Percentiles rank a stretch among this genome's conserved stretches.
Evolutionary conservation across 2,329 filamentous ascomycete genomes (phyloP).

Genomic region (Fulvia fulva): DNA sequence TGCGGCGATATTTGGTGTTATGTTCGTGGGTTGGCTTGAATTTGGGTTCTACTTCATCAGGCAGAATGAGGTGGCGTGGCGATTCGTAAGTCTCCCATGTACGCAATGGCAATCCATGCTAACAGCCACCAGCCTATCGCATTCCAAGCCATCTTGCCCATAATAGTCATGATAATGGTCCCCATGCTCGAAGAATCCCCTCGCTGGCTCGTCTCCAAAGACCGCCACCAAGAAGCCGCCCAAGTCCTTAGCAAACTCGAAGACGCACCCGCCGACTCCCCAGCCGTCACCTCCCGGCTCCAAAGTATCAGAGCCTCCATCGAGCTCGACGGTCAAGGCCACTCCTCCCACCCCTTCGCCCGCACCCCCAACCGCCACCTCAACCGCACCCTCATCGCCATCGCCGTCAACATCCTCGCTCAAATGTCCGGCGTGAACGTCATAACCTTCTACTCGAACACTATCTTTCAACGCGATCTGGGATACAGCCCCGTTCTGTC

Average conservation of each 20-base stretch:
- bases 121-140: conserved; percentile 31
- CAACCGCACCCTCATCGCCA: conserved; percentile 25
- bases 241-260: conserved; percentile 28
- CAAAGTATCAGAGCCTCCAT: conserved; percentile 22
- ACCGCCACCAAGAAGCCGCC: conserved; percentile 22
- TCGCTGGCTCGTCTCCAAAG: conserved; percentile 25
- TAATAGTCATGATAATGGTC: conserved; percentile 33
- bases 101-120: neutral
- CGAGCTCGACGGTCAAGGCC: conserved; percentile 19
- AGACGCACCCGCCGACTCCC: conserved; percentile 21
- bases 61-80: conserved; percentile 19
- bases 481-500: conserved; percentile 20
- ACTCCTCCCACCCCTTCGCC: conserved; percentile 25
- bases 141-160: conserved; percentile 42
- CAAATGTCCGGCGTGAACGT: conserved; percentile 27
- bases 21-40: conserved; percentile 25
- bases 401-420: conserved; percentile 25
- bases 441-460: conserved; percentile 28
- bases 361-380: conserved; percentile 24
- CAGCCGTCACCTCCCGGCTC: conserved; percentile 16
- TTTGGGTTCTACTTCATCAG: conserved; percentile 23
- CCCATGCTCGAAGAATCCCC: conserved; percentile 32
- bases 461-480: conserved; percentile 22
- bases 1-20: conserved; percentile 24
- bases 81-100: neutral